These are phyloP conservation scores for Tolypocladium inflatum DNA, from an alignment of 2,329 filamentous ascomycete genomes.

Conservation along the genomic window DNA sequence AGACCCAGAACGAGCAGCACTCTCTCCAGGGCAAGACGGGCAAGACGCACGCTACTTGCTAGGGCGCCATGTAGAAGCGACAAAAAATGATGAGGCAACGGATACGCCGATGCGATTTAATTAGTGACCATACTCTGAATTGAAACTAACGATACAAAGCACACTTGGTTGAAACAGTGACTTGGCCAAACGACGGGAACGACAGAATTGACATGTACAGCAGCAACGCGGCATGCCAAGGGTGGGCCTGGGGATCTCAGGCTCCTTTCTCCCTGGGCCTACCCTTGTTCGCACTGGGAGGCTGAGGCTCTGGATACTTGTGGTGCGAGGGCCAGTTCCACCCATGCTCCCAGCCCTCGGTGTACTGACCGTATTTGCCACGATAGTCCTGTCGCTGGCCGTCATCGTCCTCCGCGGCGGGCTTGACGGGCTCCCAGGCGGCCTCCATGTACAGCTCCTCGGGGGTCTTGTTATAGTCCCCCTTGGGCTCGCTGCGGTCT, in stretches of 20 bases:
- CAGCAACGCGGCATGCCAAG: not conserved
- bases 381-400: not conserved
- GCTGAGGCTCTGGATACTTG: too few species aligned
- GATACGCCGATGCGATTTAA: not conserved
- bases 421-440: not conserved
- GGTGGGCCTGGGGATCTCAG: too few species aligned
- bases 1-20: constrained; percentile 61
- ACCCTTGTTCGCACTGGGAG: too few species aligned
- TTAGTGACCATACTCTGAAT: too few species aligned
- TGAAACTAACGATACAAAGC: not conserved
- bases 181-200: not conserved
- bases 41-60: constrained; percentile 86
- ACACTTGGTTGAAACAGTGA: not conserved
- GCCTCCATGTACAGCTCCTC: not conserved
- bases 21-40: constrained; percentile 82
- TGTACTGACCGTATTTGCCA: not conserved
- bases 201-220: not conserved
- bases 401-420: not conserved
- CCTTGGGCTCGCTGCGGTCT: not conserved
- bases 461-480: not conserved
- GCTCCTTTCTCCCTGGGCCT: too few species aligned
- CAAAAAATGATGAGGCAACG: not conserved
- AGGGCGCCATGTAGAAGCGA: constrained; percentile 14
- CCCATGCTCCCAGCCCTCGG: not conserved
- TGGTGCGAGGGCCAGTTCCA: too few species aligned